These are phyloP conservation scores for Tylopilus orsonianus DNA, from an alignment of 1,284 basidiomycete genomes.

Conservation along the genomic window DNA sequence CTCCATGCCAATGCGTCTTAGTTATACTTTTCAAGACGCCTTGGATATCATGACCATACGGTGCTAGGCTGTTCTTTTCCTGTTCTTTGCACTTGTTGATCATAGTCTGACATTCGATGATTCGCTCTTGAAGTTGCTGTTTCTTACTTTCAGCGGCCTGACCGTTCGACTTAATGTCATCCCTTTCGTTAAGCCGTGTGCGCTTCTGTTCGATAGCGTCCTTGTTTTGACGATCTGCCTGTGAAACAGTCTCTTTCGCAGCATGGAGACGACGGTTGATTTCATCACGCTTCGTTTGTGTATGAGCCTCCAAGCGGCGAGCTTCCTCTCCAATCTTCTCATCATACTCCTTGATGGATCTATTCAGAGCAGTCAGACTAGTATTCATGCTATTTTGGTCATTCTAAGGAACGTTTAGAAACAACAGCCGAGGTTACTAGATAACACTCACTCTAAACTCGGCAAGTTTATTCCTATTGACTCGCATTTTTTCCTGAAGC, in stretches of 20 bases:
- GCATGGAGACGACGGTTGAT: slow-evolving; percentile 48
- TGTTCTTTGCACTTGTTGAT: slow-evolving; percentile 47
- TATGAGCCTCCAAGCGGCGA: slow-evolving; percentile 53
- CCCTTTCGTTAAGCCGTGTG: slow-evolving; percentile 33
- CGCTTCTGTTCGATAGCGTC: slow-evolving; percentile 35
- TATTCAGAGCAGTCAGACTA: slow-evolving; percentile 41
- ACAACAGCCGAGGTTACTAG: neutral
- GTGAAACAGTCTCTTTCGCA: slow-evolving; percentile 38
- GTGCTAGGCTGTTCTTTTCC: slow-evolving; percentile 55
- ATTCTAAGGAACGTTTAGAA: slow-evolving; percentile 35
- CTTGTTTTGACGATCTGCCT: slow-evolving; percentile 38
- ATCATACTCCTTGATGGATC: slow-evolving; percentile 49
- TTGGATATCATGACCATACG: slow-evolving; percentile 67
- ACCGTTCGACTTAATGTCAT: slow-evolving; percentile 36
- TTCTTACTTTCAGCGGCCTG: slow-evolving; percentile 35
- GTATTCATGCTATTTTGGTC: slow-evolving; percentile 49
- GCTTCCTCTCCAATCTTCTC: slow-evolving; percentile 57
- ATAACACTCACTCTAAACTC: slow-evolving; percentile 44
- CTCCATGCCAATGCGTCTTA: slow-evolving; percentile 61
- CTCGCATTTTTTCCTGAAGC: slow-evolving; percentile 45
- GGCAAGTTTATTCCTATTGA: slow-evolving; percentile 45
- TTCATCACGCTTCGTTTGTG: slow-evolving; percentile 62
- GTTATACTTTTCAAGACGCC: slow-evolving; percentile 58
- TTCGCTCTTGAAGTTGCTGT: slow-evolving; percentile 36
- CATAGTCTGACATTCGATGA: slow-evolving; percentile 46